phyloP scores from a whole-genome alignment of 2,329 filamentous ascomycete genomes.

The Cordyceps militaris region DNA sequence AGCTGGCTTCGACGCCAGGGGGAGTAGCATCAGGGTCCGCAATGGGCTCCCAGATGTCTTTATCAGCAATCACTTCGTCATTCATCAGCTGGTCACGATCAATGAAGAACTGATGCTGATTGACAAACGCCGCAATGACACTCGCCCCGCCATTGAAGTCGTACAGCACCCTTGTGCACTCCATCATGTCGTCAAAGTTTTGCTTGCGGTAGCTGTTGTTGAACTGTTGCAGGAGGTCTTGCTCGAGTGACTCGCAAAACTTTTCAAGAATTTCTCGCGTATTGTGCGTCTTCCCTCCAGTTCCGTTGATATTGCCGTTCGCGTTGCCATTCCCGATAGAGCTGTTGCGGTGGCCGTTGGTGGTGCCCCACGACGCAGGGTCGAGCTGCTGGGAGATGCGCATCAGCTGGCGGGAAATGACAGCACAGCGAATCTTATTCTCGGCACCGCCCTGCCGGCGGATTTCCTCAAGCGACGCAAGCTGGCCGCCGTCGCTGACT shows the following conservation, averaged over 20 bases:
- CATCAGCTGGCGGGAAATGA: slow-evolving; percentile 88
- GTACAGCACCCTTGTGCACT: slow-evolving; percentile 86
- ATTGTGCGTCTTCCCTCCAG: slow-evolving; percentile 48
- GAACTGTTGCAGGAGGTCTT: slow-evolving; percentile 91
- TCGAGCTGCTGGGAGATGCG: slow-evolving; percentile 91
- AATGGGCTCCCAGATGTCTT: slow-evolving; percentile 78
- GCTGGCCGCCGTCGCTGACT: slow-evolving; percentile 80
- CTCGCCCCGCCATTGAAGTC: slow-evolving; percentile 96
- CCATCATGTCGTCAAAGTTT: slow-evolving; percentile 97
- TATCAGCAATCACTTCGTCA: slow-evolving; percentile 72
- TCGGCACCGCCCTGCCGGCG: slow-evolving; percentile 77
- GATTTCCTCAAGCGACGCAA: slow-evolving; percentile 83
- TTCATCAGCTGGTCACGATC: slow-evolving; percentile 86
- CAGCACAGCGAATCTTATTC: slow-evolving; percentile 87
- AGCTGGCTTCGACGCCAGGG: slow-evolving; percentile 81
- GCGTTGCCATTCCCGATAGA: slow-evolving; percentile 27
- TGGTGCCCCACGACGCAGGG: slow-evolving; percentile 61
- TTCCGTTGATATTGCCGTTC: slow-evolving; percentile 38
- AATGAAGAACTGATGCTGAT: slow-evolving; percentile 99
- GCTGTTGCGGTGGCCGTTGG: slow-evolving; percentile 41
- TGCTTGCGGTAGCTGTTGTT: slow-evolving; percentile 93
- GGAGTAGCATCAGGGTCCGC: slow-evolving; percentile 92
- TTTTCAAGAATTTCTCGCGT: slow-evolving; percentile 91
- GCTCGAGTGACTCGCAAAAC: slow-evolving; percentile 91
- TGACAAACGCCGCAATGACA: slow-evolving; percentile 93